Percentiles rank a stretch among this genome's conserved stretches.
Conservation (phyloP, 2,329 filamentous ascomycete genomes). For the Talaromyces sp. region DNA sequence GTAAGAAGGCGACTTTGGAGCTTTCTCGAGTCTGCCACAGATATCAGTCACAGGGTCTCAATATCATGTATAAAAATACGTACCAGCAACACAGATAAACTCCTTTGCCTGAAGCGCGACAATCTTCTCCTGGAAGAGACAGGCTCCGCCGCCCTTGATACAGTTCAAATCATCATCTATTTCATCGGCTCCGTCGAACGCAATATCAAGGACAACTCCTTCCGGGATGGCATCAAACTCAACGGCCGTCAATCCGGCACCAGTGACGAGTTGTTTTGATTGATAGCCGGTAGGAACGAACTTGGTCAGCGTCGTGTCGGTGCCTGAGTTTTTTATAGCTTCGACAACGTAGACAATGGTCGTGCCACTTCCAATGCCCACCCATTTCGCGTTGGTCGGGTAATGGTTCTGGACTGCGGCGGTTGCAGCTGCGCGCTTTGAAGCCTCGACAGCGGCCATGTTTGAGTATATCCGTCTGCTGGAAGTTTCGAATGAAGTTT, state of each 20-base stretch:
- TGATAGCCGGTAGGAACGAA: constrained; percentile 94
- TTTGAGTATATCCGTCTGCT: constrained; percentile 13
- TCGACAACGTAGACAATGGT: constrained; percentile 66
- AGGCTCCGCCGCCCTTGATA: constrained; percentile 97
- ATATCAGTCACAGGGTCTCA: neutral
- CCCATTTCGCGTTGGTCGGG: constrained; percentile 51
- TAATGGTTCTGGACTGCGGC: constrained; percentile 59
- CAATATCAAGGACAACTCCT: constrained; percentile 69
- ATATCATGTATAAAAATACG: neutral
- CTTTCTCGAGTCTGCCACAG: constrained; percentile 74
- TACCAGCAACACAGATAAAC: constrained; percentile 83
- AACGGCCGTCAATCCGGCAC: constrained; percentile 70
- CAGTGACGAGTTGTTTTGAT: constrained; percentile 78
- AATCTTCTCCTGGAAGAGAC: constrained; percentile 95
- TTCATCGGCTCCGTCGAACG: constrained; percentile 95
- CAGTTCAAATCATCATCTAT: constrained; percentile 92
- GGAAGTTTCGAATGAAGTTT: neutral
- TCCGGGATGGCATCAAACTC: constrained; percentile 70
- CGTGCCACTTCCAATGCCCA: constrained; percentile 62
- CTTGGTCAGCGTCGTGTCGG: constrained; percentile 57
- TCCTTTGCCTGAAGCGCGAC: constrained; percentile 79
- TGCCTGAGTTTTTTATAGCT: constrained; percentile 51
- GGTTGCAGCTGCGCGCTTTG: constrained; percentile 57
- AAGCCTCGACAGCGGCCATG: constrained; percentile 48
- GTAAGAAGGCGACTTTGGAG: constrained; percentile 69